A percentile compares a stretch with the other conserved stretches of the same genome.
Conservation (phyloP, 768 basidiomycete genomes). For the Lentinus brumalis region DNA sequence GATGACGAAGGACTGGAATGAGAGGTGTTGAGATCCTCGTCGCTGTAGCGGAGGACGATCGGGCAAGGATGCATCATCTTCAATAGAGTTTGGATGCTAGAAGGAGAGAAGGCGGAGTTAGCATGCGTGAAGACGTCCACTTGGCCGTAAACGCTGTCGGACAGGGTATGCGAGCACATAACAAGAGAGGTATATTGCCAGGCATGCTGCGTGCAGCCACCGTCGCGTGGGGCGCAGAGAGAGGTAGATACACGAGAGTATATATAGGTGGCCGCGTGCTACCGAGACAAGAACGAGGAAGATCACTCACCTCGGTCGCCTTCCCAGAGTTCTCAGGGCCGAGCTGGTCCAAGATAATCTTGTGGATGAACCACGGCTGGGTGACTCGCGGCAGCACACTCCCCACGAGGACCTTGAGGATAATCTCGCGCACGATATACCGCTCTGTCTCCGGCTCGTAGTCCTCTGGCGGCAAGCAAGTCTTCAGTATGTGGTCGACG, state of each 20-base stretch:
- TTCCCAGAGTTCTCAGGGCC: conserved; percentile 42
- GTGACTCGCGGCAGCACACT: conserved; percentile 69
- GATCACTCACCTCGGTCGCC: conserved; percentile 22
- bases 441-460: conserved; percentile 78
- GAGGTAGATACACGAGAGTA: conserved; percentile 9
- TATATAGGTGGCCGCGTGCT: conserved; percentile 6
- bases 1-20: conserved; percentile 60
- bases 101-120: neutral
- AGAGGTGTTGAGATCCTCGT: conserved; percentile 22
- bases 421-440: conserved; percentile 80
- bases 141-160: neutral
- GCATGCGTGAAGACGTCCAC: neutral
- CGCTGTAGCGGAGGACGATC: conserved; percentile 18
- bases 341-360: conserved; percentile 63
- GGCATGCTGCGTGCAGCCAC: neutral
- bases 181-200: neutral
- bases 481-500: conserved; percentile 73
- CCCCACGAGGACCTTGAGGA: conserved; percentile 75
- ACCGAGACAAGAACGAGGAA: neutral
- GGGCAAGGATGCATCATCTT: neutral
- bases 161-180: neutral
- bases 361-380: conserved; percentile 92
- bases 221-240: too few relatives aligned
- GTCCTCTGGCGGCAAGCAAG: conserved; percentile 76
- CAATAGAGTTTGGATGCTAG: conserved; percentile 1